Evolutionary conservation across 2,329 filamentous ascomycete genomes (phyloP), one percentile per base, ranked within the genome.

Genomic region (Cadophora gregata): DNA sequence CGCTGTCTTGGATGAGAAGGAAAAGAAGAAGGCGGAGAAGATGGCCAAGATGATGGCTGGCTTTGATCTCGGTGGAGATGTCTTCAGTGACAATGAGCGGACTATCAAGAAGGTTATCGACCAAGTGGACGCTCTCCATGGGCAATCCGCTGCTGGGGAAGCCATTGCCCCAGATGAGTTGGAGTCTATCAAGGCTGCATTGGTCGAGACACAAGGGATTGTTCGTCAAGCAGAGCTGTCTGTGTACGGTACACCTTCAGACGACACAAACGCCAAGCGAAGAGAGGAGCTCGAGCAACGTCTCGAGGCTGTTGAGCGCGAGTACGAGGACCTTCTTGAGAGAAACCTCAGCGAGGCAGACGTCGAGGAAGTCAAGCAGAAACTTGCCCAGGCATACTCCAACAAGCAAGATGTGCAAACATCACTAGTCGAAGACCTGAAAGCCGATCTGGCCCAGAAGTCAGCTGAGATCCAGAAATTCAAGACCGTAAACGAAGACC

Each of bases 21-120:
- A 98, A 81, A 95, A 93, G 84, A 94, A 93, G 82, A 99, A 99
- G 85, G 93, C 94, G 0, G 96, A 99, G 82, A 96, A 96, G 81
- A 99, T 99, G 96, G 96, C 96, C 51, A 92, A 97, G 85, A 99
- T 99, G 96, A 97, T 99, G 95, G 96, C 96, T 67, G 93, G 95
- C 3, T 98, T 99, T 75, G 95, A 99, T 76, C 87, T 99, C 38
- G 95, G 93, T 53, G 90, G 91, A 59, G 94, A 97, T 66, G 90
- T 96, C 36, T 97, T 98, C 78, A 97, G 93, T 72, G 92, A 96
- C 66, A 97, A 97, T 74, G 96, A 99, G 79, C 87, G 90, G 70
- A 90, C 88, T 60, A 92, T 99, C 66, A 88, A 92, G 67, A 88
- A 91, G 69, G 90, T 93, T 69, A 95, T 98, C 73, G 88, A 93